Base-by-base conservation (phyloP, 2,329 filamentous ascomycete species). In the Grosmannia clavigera region DNA sequence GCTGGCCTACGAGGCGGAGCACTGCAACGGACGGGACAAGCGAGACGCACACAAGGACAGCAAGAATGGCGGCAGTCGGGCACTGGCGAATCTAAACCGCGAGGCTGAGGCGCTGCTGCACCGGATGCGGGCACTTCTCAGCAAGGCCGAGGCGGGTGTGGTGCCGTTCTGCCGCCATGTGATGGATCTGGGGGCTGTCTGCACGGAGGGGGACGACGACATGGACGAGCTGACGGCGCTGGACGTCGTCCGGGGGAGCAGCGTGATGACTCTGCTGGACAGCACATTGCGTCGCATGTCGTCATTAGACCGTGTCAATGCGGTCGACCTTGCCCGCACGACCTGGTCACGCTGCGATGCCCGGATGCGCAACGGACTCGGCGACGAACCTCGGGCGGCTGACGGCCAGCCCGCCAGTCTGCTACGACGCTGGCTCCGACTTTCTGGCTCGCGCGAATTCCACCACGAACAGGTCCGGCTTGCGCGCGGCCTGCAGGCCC, bases 401-500 rank as follows among this genome's bases (percentile, higher is more conserved):
- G 55, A 33, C 9, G n/a, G 27, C 40, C n/a, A 57, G 55, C 40
- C 55, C 5, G 14, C 1, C 0, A 16, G 10, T 11, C 27, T 57
- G 10, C 5, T 50, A 3, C 40, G 27, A 16, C 14, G 19, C 4
- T 57, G 55, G 55, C 27, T 50, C 27, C 7, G 14, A 6, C 10
- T 9, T 2, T 50, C 55, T 7, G 55, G 27, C 40, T 12, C 40
- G 6, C 33, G 14, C 7, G 27, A 40, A 2, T 57, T 57, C 29
- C 43, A 33, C 2, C 5, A 14, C 10, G 16, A 50, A 16, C 55
- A 57, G 29, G 19, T 33, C 9, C 22, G 12, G 27, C 55, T 57
- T 2, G 40, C 55, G 0, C 27, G 19, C 11, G 1, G 19, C 5
- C 40, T 57, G 2, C 66, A 67, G 66, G 63, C 65, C 62, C 2